Percentiles rank a stretch among this genome's conserved stretches.
These are phyloP conservation scores for Trichosanthes truncata DNA, from an alignment of 306 rosid genomes.

Conservation along the genomic window DNA sequence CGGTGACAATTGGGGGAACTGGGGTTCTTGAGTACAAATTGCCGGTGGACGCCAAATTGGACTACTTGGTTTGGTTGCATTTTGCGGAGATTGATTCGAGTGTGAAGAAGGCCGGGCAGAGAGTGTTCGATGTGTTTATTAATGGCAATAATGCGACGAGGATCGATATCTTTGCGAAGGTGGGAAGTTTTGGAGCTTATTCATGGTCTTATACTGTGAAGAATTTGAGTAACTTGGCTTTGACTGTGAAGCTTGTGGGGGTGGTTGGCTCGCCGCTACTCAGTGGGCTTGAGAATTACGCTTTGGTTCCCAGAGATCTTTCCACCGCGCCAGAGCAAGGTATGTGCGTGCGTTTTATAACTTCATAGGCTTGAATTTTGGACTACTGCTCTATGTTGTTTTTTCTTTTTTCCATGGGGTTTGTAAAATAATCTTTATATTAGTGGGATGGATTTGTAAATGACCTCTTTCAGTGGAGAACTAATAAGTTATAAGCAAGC, in stretches of 20 bases:
- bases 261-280: constrained; percentile 59
- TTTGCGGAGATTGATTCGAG: constrained; percentile 67
- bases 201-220: constrained; percentile 55
- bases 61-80: constrained; percentile 81
- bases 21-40: constrained; percentile 43
- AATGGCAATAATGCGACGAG: constrained; percentile 50
- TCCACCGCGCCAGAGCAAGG: constrained; percentile 78
- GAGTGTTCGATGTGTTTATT: constrained; percentile 64
- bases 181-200: constrained; percentile 62
- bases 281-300: constrained; percentile 84
- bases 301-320: constrained; percentile 75
- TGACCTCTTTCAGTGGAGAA: neutral
- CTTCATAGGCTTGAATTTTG: neutral
- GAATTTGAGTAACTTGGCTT: constrained; percentile 48
- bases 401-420: neutral
- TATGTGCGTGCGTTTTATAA: neutral
- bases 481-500: neutral
- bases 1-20: constrained; percentile 29
- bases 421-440: neutral
- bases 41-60: constrained; percentile 83
- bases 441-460: neutral
- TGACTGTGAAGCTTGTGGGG: constrained; percentile 55
- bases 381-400: neutral
- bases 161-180: constrained; percentile 60
- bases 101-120: constrained; percentile 51